These are phyloP conservation scores for Penicillium flavigenum DNA, from an alignment of 495 filamentous ascomycete species.

Conservation along the genomic window DNA sequence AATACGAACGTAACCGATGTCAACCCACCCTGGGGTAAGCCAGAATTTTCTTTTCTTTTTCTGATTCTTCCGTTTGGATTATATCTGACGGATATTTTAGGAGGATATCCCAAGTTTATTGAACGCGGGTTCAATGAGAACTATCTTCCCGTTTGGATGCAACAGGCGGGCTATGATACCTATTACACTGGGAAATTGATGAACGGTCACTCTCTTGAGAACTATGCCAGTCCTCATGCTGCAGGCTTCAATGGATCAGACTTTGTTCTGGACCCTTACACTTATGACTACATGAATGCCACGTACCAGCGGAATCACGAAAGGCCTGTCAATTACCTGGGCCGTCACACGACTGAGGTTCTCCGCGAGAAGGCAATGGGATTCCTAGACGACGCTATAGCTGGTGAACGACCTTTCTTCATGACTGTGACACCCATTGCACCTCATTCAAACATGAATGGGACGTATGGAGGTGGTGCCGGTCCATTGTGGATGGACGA, in stretches of 20 bases:
- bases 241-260: conserved; percentile 60
- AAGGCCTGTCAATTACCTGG: conserved; percentile 54
- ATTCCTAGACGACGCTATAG: conserved; percentile 59
- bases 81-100: too few species aligned
- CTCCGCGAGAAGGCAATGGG: conserved; percentile 60
- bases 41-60: too few species aligned
- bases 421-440: conserved; percentile 64
- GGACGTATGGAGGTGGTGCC: too few species aligned
- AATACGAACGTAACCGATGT: conserved; percentile 77
- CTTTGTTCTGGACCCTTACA: conserved; percentile 69
- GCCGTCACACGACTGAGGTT: conserved; percentile 61
- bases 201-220: conserved; percentile 59
- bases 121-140: conserved; percentile 62
- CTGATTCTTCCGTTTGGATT: too few species aligned
- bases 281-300: conserved; percentile 68
- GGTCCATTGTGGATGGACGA: conserved; percentile 7
- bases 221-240: conserved; percentile 57
- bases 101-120: conserved; percentile 68
- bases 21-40: conserved; percentile 55
- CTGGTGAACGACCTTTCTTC: conserved; percentile 60
- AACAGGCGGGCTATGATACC: conserved; percentile 65
- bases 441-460: conserved; percentile 61
- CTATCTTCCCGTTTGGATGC: conserved; percentile 69
- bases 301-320: conserved; percentile 64
- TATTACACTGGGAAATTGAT: conserved; percentile 74